A percentile compares a stretch with the other conserved stretches of the same genome.
Conservation (phyloP, 2,329 filamentous ascomycete genomes). For the Venturia nashicola region DNA sequence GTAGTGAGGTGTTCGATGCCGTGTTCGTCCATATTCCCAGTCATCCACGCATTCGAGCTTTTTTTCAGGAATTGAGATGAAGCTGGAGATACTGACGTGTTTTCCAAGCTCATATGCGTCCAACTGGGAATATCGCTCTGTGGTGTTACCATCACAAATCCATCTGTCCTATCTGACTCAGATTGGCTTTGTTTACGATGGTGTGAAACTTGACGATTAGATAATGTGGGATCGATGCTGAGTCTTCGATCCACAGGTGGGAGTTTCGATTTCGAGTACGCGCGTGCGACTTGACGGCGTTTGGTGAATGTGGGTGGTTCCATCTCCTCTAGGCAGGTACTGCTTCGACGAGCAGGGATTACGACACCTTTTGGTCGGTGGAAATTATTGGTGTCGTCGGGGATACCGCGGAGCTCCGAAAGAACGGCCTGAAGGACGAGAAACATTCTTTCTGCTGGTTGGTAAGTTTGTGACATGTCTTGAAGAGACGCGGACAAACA, state of each 20-base stretch:
- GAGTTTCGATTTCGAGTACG: constrained; percentile 12
- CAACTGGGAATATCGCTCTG: constrained; percentile 18
- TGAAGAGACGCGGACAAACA: constrained; percentile 38
- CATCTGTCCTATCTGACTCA: constrained; percentile 14
- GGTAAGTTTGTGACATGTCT: constrained; percentile 42
- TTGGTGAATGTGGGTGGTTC: constrained; percentile 18
- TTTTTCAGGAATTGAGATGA: neutral
- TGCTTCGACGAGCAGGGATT: constrained; percentile 20
- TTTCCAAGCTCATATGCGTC: constrained; percentile 10
- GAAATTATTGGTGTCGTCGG: neutral
- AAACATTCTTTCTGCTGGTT: constrained; percentile 43
- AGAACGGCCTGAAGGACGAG: constrained; percentile 41
- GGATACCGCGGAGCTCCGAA: constrained; percentile 28
- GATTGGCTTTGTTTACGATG: constrained; percentile 13
- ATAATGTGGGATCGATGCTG: neutral
- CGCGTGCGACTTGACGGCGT: constrained; percentile 17
- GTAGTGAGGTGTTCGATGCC: constrained; percentile 14
- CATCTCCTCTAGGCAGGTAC: constrained; percentile 14
- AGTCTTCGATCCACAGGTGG: constrained; percentile 13
- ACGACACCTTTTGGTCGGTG: constrained; percentile 15
- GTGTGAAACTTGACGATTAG: neutral
- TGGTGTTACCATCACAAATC: constrained; percentile 21
- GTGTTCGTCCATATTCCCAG: constrained; percentile 12
- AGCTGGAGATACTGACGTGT: neutral
- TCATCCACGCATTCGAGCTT: constrained; percentile 18